Base-by-base conservation (phyloP, 179 eudicot genomes). In the Corrigiola litoralis region DNA sequence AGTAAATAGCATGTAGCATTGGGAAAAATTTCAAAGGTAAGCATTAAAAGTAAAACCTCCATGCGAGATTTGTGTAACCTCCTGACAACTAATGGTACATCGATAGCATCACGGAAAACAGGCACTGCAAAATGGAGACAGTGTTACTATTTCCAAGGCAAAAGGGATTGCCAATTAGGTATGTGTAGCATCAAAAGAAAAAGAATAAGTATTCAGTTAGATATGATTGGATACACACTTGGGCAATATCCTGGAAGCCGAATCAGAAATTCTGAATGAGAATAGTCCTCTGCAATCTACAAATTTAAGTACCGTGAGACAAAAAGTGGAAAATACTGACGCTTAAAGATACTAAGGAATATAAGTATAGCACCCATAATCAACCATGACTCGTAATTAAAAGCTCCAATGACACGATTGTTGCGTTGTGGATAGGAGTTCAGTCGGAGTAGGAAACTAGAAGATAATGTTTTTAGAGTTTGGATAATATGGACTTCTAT, bases 171-270 rank as follows among this genome's bases (percentile, higher is more conserved):
- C 24, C 9, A 48, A 55, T 32, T 41, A 12, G n/a, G n/a, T n/a
- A n/a, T n/a, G n/a, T n/a, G n/a, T n/a, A n/a, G n/a, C n/a, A n/a
- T n/a, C n/a, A n/a, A n/a, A n/a, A n/a, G n/a, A n/a, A n/a, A n/a
- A n/a, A n/a, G n/a, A n/a, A n/a, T n/a, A 61, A 37, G 23, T 8
- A 24, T 21, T 8, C 32, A 4, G 9, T 48, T 49, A 51, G 25
- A 52, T 23, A 25, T 1, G 32, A 27, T 16, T 41, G 31, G 48
- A 31, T 40, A 73, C 81, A 77, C 81, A 94, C 99, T 94, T 79
- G 99, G 99, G 75, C 97, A 94, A 81, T 94, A 94, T 80, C 99
- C 99, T 18, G 99, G 99, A 36, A 94, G 96, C 17, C 99, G 97
- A 57, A 94, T 90, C 34, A 94, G 86, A 80, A 94, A 90, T 74